Evolutionary conservation across 306 rosid genomes (phyloP).

Genomic region (Vachellia pachyceras): DNA sequence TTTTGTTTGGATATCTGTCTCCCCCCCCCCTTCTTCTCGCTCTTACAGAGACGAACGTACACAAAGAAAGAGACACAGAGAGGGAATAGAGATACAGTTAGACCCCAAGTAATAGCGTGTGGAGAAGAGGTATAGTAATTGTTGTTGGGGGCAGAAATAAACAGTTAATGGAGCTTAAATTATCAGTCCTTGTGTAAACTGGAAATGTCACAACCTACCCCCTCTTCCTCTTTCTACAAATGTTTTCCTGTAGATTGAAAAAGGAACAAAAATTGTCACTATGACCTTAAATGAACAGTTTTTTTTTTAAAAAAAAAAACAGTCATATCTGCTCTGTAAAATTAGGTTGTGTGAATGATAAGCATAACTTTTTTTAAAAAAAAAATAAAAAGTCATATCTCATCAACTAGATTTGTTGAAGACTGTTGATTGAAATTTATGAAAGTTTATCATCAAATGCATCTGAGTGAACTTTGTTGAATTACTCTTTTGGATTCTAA

Average conservation of each 20-base stretch:
- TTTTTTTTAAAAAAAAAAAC: background rate
- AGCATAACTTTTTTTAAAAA: background rate
- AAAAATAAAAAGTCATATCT: too few relatives aligned
- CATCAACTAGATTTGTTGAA: background rate
- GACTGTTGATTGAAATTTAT: background rate
- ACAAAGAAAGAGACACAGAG: constrained; percentile 23
- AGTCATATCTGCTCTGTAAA: background rate
- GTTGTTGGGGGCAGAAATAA: background rate
- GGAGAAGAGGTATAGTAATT: constrained; percentile 22
- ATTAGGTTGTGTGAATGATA: background rate
- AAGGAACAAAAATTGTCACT: background rate
- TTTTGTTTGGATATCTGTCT: background rate
- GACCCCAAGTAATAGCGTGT: constrained; percentile 27
- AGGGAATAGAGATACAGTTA: constrained; percentile 38
- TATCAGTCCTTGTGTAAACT: background rate
- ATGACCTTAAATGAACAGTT: background rate
- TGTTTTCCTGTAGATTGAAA: background rate
- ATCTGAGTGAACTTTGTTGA: background rate
- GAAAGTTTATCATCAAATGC: background rate
- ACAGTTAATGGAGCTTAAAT: background rate
- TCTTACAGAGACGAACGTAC: constrained; percentile 32
- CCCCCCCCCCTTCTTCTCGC: constrained; percentile 1
- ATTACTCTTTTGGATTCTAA: too few relatives aligned
- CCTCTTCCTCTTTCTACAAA: background rate
- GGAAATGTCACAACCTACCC: background rate